Evolutionary conservation across 306 rosid genomes (phyloP).

Genomic region (Senna tora): DNA sequence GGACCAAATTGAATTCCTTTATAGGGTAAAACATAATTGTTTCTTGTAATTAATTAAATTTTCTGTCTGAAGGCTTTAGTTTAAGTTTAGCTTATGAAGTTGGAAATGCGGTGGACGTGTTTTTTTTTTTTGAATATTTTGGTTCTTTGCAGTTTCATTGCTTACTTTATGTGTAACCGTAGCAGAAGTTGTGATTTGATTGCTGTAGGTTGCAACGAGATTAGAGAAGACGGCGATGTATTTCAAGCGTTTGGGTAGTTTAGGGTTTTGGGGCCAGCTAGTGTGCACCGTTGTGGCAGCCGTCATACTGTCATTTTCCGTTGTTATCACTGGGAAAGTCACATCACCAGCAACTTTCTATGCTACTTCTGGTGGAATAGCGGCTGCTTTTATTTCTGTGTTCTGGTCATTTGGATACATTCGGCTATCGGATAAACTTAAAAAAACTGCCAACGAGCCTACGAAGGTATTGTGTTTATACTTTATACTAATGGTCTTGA

Average conservation of each 20-base stretch:
- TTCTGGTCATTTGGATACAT: slow-evolving; percentile 96
- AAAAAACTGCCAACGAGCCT: slow-evolving; percentile 73
- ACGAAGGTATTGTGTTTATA: slow-evolving; percentile 57
- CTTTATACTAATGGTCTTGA: background rate
- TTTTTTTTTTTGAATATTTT: background rate
- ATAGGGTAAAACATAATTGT: background rate
- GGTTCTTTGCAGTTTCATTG: background rate
- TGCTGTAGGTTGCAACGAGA: slow-evolving; percentile 81
- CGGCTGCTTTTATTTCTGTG: slow-evolving; percentile 83
- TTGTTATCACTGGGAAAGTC: slow-evolving; percentile 73
- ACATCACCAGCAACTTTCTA: slow-evolving; percentile 86
- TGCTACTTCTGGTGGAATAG: slow-evolving; percentile 89
- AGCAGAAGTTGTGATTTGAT: slow-evolving; percentile 26
- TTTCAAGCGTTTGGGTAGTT: slow-evolving; percentile 87
- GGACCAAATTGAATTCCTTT: background rate
- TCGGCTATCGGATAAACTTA: slow-evolving; percentile 82
- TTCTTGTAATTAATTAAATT: background rate
- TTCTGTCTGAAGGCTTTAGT: background rate
- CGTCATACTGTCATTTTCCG: slow-evolving; percentile 88
- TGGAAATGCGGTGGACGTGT: background rate
- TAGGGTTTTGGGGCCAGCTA: slow-evolving; percentile 97
- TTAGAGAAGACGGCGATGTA: slow-evolving; percentile 85
- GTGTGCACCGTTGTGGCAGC: slow-evolving; percentile 92
- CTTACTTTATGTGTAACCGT: background rate
- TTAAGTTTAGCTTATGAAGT: background rate